Evolutionary conservation across 495 filamentous ascomycete species (phyloP).

Genomic region (Chlorociboria aeruginascens): DNA sequence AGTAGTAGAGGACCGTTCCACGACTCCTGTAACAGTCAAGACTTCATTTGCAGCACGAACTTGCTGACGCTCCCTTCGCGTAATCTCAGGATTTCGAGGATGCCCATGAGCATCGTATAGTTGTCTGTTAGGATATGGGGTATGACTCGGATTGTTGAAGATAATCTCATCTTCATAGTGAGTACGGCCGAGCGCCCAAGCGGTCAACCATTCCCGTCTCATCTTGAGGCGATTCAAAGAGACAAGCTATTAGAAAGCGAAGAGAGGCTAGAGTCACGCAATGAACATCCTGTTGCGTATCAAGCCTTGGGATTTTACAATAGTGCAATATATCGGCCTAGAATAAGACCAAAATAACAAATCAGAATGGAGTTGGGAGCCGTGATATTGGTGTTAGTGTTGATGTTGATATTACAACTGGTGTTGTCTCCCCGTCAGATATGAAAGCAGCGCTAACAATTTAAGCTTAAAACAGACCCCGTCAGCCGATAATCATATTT

Average conservation of each 20-base stretch:
- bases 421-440: no score
- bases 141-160: constrained; percentile 4
- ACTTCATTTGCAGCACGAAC: constrained; percentile 46
- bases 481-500: no score
- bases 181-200: constrained; percentile 45
- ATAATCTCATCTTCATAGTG: constrained; percentile 54
- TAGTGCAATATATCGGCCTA: no score
- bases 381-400: no score
- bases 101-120: constrained; percentile 61
- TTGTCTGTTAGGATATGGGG: constrained; percentile 35
- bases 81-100: constrained; percentile 48
- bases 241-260: neutral
- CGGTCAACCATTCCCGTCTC: neutral
- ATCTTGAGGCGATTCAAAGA: neutral
- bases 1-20: constrained; percentile 13
- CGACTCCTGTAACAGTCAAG: constrained; percentile 38
- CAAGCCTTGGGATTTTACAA: no score
- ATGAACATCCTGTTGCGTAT: no score
- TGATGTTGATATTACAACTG: no score
- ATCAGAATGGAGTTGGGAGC: no score
- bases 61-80: constrained; percentile 34
- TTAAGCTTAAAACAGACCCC: no score
- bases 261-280: neutral
- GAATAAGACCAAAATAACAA: no score
- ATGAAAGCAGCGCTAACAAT: no score